Evolutionary conservation across 2,329 filamentous ascomycete species (phyloP).

Genomic region (Dothideomycetidae sp.): DNA sequence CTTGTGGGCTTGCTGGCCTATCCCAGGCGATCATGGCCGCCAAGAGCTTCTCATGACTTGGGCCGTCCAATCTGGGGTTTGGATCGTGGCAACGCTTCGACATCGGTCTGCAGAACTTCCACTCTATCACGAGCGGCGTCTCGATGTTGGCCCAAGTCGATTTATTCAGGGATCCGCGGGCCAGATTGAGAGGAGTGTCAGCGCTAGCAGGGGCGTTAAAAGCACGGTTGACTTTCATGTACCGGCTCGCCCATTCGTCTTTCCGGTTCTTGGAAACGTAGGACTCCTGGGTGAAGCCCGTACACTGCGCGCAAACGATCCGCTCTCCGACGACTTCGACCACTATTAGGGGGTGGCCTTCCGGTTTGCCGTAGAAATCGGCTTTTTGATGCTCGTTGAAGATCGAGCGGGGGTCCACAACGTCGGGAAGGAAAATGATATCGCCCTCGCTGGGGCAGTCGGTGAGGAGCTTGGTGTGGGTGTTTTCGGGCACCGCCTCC

Average conservation of each 20-base stretch:
- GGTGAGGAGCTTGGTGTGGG: not conserved
- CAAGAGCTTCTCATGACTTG: not conserved
- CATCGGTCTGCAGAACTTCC: not conserved
- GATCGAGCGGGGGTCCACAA: not conserved
- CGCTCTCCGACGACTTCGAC: slow-evolving; percentile 1
- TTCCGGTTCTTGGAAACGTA: not conserved
- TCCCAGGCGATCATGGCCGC: not conserved
- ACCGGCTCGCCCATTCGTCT: not conserved
- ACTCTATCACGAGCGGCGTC: slow-evolving; percentile 4
- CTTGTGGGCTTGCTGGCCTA: not conserved
- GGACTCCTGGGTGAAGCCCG: not conserved
- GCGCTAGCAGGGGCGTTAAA: no score
- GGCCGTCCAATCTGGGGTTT: not conserved
- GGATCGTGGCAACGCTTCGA: not conserved
- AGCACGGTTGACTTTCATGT: no score
- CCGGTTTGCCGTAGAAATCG: not conserved
- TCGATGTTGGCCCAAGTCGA: slow-evolving; percentile 3
- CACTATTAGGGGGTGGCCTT: slow-evolving; percentile 3
- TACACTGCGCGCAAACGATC: slow-evolving; percentile 5
- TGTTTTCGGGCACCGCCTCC: not conserved
- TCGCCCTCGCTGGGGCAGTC: not conserved
- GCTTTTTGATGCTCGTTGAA: not conserved
- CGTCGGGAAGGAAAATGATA: not conserved
- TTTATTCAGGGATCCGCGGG: no score
- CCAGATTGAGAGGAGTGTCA: no score